Evolutionary conservation across 2,329 filamentous ascomycete genomes (phyloP).

Genomic region (Talaromyces sp.): DNA sequence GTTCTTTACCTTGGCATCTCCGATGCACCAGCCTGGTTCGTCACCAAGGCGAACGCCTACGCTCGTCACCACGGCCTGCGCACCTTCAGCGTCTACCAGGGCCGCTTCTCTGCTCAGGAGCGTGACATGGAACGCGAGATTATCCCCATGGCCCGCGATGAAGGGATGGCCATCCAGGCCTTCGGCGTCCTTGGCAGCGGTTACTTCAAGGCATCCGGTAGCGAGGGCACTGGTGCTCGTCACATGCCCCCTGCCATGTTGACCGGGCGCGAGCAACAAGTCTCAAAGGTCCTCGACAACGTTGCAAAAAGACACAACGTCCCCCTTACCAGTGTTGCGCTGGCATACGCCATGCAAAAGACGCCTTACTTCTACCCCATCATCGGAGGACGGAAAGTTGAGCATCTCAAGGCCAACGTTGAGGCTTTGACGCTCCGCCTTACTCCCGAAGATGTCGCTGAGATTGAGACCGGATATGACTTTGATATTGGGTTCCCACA

Average conservation of each 20-base stretch:
- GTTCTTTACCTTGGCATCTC: conserved; percentile 64
- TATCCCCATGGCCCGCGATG: conserved; percentile 57
- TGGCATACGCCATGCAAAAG: conserved; percentile 35
- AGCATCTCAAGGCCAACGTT: conserved; percentile 53
- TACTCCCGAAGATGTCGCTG: conserved; percentile 49
- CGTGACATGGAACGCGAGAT: conserved; percentile 67
- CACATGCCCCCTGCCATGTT: conserved; percentile 22
- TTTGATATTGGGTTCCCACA: conserved; percentile 45
- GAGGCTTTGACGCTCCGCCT: conserved; percentile 50
- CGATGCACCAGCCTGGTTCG: conserved; percentile 66
- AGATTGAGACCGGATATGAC: conserved; percentile 49
- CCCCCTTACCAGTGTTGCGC: conserved; percentile 18
- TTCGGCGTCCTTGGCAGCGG: conserved; percentile 51
- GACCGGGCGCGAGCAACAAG: conserved; percentile 6
- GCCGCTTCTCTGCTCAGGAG: conserved; percentile 55
- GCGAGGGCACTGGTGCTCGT: not conserved
- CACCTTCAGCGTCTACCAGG: conserved; percentile 66
- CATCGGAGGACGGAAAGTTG: conserved; percentile 49
- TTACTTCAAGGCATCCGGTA: conserved; percentile 37
- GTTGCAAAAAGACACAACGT: conserved; percentile 22
- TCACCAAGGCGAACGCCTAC: conserved; percentile 62
- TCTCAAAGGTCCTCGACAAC: conserved; percentile 3
- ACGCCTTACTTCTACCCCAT: conserved; percentile 51
- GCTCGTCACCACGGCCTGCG: conserved; percentile 65
- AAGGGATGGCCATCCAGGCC: conserved; percentile 58